These are phyloP conservation scores for Ceraceosorus guamensis DNA, from an alignment of 1,284 basidiomycete genomes.

Conservation along the genomic window DNA sequence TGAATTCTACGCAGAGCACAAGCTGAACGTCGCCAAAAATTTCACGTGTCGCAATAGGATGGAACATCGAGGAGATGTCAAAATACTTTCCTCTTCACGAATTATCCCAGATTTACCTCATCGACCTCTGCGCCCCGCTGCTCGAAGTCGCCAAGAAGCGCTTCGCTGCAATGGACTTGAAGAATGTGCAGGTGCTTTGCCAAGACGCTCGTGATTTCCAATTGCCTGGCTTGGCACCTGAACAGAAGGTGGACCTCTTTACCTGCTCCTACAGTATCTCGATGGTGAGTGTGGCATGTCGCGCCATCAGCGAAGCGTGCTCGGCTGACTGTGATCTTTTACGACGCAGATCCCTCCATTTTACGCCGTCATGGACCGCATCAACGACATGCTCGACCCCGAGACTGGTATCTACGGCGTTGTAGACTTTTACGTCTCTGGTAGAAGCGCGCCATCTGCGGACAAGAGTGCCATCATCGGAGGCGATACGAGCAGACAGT, in stretches of 20 bases:
- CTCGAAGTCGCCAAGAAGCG: conserved; percentile 65
- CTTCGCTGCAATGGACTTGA: conserved; percentile 65
- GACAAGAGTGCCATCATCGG: conserved; percentile 57
- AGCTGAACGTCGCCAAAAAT: no score
- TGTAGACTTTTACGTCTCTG: conserved; percentile 73
- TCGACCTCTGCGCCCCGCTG: conserved; percentile 69
- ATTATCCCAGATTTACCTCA: conserved; percentile 59
- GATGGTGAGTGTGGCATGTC: conserved; percentile 21
- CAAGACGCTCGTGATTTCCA: conserved; percentile 68
- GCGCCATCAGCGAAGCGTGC: background rate
- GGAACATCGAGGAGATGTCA: conserved; percentile 77
- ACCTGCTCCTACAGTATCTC: conserved; percentile 48
- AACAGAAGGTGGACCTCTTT: conserved; percentile 44
- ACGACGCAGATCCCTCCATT: conserved; percentile 59
- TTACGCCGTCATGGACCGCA: conserved; percentile 63
- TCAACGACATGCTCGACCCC: conserved; percentile 64
- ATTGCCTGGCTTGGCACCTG: conserved; percentile 53
- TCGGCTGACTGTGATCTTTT: no score
- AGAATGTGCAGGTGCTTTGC: conserved; percentile 66
- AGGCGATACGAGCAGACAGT: conserved; percentile 63
- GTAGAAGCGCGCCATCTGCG: conserved; percentile 55
- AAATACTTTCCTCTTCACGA: conserved; percentile 56
- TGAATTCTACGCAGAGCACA: background rate
- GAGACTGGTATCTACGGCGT: conserved; percentile 63
- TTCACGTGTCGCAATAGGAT: no score